Percentiles rank a stretch among this genome's conserved stretches.
Evolutionary conservation across 192 early-diverging fungal species (phyloP).

Genomic region (Obelidium mucronatum): DNA sequence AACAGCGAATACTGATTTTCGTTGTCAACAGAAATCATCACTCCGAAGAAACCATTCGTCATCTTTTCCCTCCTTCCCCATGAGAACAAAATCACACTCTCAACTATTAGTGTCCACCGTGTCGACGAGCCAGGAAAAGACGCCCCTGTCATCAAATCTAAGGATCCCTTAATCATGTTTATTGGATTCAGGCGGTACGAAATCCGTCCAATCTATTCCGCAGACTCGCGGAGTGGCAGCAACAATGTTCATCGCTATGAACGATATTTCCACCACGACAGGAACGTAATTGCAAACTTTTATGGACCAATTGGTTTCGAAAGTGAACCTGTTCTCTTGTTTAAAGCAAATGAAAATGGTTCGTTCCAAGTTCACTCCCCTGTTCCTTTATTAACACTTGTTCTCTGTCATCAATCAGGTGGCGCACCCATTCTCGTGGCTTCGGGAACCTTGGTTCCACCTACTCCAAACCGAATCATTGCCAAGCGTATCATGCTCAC

Average conservation of each 20-base stretch:
- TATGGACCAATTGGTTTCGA: slow-evolving; percentile 94
- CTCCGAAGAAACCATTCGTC: slow-evolving; percentile 46
- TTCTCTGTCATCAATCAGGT: too few species aligned
- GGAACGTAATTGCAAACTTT: slow-evolving; percentile 79
- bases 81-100: slow-evolving; percentile 93
- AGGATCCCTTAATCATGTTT: slow-evolving; percentile 89
- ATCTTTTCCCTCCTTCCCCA: slow-evolving; percentile 82
- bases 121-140: slow-evolving; percentile 57
- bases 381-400: neutral
- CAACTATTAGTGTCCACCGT: slow-evolving; percentile 82
- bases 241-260: slow-evolving; percentile 98
- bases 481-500: slow-evolving; percentile 95
- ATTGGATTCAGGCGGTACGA: slow-evolving; percentile 88
- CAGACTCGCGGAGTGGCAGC: slow-evolving; percentile 77
- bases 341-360: slow-evolving; percentile 55
- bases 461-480: slow-evolving; percentile 84
- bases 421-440: slow-evolving; percentile 73
- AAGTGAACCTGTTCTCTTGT: slow-evolving; percentile 81
- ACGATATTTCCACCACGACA: slow-evolving; percentile 83
- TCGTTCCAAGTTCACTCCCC: neutral
- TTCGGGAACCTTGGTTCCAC: slow-evolving; percentile 78
- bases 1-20: neutral
- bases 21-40: neutral
- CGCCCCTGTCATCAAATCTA: slow-evolving; percentile 83
- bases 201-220: slow-evolving; percentile 89